These are phyloP conservation scores for Claviceps sp. DNA, from an alignment of 2,329 filamentous ascomycete genomes.

Conservation along the genomic window DNA sequence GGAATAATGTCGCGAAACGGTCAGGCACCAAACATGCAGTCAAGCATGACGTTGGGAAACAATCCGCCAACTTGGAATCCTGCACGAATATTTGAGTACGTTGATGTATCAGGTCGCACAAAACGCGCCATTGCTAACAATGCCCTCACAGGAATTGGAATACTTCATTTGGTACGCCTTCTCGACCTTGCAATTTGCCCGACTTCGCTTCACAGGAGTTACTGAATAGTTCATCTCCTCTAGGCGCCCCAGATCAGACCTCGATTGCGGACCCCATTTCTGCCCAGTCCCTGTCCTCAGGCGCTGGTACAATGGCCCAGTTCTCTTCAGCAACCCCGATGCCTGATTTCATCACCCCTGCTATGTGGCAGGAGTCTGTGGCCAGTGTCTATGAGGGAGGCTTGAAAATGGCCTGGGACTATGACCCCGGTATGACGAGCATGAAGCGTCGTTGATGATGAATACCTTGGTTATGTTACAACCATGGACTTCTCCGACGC, in stretches of 20 bases:
- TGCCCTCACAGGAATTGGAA: constrained; percentile 66
- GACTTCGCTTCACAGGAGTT: constrained; percentile 27
- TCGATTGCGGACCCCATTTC: constrained; percentile 39
- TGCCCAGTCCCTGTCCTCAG: constrained; percentile 28
- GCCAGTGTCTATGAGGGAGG: constrained; percentile 55
- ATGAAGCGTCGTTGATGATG: constrained; percentile 17
- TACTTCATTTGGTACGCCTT: constrained; percentile 71
- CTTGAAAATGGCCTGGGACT: constrained; percentile 49
- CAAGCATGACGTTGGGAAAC: constrained; percentile 48
- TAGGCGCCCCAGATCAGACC: constrained; percentile 40
- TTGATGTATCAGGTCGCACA: constrained; percentile 11
- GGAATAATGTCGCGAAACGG: constrained; percentile 54
- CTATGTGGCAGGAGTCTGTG: constrained; percentile 63
- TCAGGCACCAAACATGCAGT: constrained; percentile 36
- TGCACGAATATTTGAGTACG: constrained; percentile 79
- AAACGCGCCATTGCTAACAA: not conserved
- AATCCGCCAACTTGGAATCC: constrained; percentile 70
- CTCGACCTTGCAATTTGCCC: constrained; percentile 16
- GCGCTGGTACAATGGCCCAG: constrained; percentile 33
- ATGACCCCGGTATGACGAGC: constrained; percentile 23
- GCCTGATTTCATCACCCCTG: constrained; percentile 50
- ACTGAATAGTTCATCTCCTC: constrained; percentile 25
- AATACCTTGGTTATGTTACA: not conserved
- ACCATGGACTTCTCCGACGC: not conserved
- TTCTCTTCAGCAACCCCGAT: constrained; percentile 39